Percentiles rank a stretch among this genome's conserved stretches.
Conservation (phyloP, 805 yeast species). For the Cyberlindnera veronae region DNA sequence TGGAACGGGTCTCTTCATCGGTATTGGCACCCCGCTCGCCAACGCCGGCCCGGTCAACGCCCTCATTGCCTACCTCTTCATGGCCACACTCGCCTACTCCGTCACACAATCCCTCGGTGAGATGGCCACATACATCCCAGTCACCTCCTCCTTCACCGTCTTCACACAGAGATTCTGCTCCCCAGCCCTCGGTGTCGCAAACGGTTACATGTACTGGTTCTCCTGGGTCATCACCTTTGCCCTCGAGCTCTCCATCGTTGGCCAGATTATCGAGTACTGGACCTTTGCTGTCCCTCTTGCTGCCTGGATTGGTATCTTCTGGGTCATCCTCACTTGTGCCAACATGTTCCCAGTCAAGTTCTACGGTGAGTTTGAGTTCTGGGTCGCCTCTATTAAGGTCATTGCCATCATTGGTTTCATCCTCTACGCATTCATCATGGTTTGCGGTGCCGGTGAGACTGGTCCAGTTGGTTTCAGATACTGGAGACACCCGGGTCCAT, state of each 20-base stretch:
- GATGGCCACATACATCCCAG: conserved; percentile 77
- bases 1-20: conserved; percentile 74
- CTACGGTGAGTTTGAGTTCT: conserved; percentile 75
- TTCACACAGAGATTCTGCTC: conserved; percentile 66
- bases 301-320: conserved; percentile 70
- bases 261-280: conserved; percentile 64
- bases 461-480: conserved; percentile 78
- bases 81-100: conserved; percentile 60
- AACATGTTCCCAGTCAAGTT: conserved; percentile 66
- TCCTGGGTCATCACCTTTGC: conserved; percentile 78
- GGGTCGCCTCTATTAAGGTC: conserved; percentile 67
- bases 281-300: conserved; percentile 65
- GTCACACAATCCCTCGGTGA: conserved; percentile 75
- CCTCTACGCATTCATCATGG: conserved; percentile 64
- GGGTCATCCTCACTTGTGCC: conserved; percentile 47
- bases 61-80: conserved; percentile 59
- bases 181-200: conserved; percentile 70
- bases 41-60: conserved; percentile 69
- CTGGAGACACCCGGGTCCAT: conserved; percentile 78
- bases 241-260: conserved; percentile 67
- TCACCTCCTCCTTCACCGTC: conserved; percentile 62
- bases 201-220: conserved; percentile 73
- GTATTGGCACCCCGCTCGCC: conserved; percentile 51
- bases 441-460: conserved; percentile 65
- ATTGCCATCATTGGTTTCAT: conserved; percentile 70